Evolutionary conservation across 2,329 filamentous ascomycete genomes (phyloP).

Genomic region (Colletotrichum cereale): DNA sequence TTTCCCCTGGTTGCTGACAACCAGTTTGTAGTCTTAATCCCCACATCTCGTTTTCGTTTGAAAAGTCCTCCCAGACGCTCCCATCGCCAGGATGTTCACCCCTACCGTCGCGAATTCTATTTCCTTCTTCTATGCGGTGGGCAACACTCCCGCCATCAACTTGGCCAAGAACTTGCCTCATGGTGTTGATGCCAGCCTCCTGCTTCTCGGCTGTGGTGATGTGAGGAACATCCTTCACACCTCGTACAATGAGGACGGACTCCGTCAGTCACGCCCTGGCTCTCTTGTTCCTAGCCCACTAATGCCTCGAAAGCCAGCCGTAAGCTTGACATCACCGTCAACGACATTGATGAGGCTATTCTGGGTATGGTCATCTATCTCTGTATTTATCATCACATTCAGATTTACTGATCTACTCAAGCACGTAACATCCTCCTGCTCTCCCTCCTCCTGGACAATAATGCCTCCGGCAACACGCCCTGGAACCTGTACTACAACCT

Average conservation of each 20-base stretch:
- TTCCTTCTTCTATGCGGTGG: constrained; percentile 60
- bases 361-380: constrained; percentile 55
- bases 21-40: background rate
- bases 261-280: constrained; percentile 48
- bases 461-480: constrained; percentile 45
- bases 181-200: constrained; percentile 61
- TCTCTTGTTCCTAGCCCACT: constrained; percentile 37
- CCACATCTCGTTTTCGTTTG: background rate
- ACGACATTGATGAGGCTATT: constrained; percentile 63
- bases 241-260: constrained; percentile 54
- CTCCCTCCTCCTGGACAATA: constrained; percentile 61
- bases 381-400: background rate
- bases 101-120: constrained; percentile 50
- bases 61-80: background rate
- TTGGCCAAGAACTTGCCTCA: constrained; percentile 62
- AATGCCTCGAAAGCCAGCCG: constrained; percentile 49
- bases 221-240: constrained; percentile 69
- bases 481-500: constrained; percentile 71
- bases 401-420: constrained; percentile 44
- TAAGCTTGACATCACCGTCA: constrained; percentile 68
- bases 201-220: constrained; percentile 70
- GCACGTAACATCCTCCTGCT: constrained; percentile 68
- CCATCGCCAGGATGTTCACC: constrained; percentile 50
- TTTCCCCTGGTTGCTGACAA: background rate
- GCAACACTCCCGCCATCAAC: constrained; percentile 66